Evolutionary conservation across 345 rosid genomes (phyloP).

Genomic region (Theobroma cacao): DNA sequence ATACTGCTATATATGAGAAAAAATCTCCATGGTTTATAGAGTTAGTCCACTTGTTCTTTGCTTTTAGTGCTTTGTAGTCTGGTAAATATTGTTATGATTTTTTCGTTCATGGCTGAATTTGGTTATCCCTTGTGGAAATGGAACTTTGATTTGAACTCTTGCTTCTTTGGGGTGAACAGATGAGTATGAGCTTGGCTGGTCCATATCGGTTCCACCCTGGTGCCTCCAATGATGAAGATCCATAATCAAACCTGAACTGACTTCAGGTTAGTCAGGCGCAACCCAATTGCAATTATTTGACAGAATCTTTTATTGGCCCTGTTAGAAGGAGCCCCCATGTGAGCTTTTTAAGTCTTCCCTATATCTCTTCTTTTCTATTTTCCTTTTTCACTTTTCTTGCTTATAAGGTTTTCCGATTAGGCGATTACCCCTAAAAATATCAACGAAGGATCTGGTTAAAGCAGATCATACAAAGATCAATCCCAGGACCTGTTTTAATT

Average conservation of each 20-base stretch:
- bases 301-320: conserved; percentile 24
- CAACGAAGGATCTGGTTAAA: neutral
- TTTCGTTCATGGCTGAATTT: neutral
- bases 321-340: neutral
- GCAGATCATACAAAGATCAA: neutral
- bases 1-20: neutral
- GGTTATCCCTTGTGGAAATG: neutral
- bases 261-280: conserved; percentile 26
- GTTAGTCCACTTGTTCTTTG: conserved; percentile 14
- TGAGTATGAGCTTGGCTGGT: conserved; percentile 13
- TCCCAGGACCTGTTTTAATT: neutral
- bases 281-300: conserved; percentile 25
- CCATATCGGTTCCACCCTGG: conserved; percentile 5
- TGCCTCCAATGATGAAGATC: conserved; percentile 22
- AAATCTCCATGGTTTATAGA: neutral
- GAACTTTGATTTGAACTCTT: conserved; percentile 23
- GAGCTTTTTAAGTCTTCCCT: neutral
- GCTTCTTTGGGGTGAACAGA: conserved; percentile 20
- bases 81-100: conserved; percentile 7
- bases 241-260: conserved; percentile 18
- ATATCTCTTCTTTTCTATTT: too few relatives aligned
- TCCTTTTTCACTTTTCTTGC: neutral
- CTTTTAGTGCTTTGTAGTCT: conserved; percentile 9
- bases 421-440: neutral
- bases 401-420: neutral